Evolutionary conservation across 2,329 filamentous ascomycete species (phyloP), one percentile per base, ranked within the genome.

Genomic region (Cadophora sp.): DNA sequence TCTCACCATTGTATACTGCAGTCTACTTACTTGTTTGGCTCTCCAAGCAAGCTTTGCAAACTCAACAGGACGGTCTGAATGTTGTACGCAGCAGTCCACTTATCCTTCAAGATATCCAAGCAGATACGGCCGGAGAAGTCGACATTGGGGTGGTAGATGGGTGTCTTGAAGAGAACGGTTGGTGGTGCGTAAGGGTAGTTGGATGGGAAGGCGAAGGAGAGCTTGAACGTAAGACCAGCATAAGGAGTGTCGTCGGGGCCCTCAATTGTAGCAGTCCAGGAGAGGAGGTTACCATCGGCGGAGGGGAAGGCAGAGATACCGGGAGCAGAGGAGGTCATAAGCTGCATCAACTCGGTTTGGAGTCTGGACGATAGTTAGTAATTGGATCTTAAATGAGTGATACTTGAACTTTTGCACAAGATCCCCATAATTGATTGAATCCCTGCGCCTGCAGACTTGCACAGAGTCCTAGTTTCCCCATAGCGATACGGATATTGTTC

Each of bases 141-240:
- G 74, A 99, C 93, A 76, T 99, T 99, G 63, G 96, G 96, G 80
- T 99, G 96, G 84, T 98, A 99, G 81, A 99, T 97, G 45, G 96
- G 96, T 7, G 96, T 99, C 84, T 94, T 97, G 89, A 97, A 99
- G 67, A 97, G 86, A 20, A 99, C 96, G 2, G 91, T 93, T 0
- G 96, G 96, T 24, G 96, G 88, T 1, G 90, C 87, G 79, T 97
- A 97, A 11, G 96, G 96, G 79, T 99, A 99, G 82, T 95, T 97
- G 74, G 87, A 84, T 9, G 95, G 94, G 81, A 98, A 99, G 58
- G 89, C 85, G 78, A 99, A 95, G 73, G 89, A 91, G 73, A 99
- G 91, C 84, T 97, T 98, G 82, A 99, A 91, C 58, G 88, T 92
- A 63, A 98, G 87, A 72, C 89, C 89, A 45, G 92, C 89, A 80